A percentile compares a stretch with the other conserved stretches of the same genome.
phyloP scores from a whole-genome alignment of 1,284 basidiomycete genomes.

The Takashimella tepidaria region DNA sequence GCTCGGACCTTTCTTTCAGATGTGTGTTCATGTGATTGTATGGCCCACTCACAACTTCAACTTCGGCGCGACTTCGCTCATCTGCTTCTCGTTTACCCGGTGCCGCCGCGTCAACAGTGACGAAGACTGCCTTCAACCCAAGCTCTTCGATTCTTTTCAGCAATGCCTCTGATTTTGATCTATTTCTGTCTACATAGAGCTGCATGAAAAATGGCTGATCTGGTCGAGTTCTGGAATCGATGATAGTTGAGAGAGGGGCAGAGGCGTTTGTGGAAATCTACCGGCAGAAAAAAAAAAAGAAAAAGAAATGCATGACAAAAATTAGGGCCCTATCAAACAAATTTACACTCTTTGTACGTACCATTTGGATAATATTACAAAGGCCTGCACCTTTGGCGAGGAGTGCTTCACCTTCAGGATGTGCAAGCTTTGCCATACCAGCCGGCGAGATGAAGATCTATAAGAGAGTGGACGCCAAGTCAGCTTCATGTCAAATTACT shows the following conservation, averaged over 20 bases:
- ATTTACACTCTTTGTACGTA: too few relatives aligned
- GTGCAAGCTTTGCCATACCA: conserved; percentile 47
- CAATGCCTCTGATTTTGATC: conserved; percentile 41
- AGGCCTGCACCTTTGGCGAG: conserved; percentile 42
- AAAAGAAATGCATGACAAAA: too few relatives aligned
- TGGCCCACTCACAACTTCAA: conserved; percentile 37
- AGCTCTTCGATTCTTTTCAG: conserved; percentile 35
- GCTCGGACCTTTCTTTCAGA: too few relatives aligned
- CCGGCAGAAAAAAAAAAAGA: too few relatives aligned
- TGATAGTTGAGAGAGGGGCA: conserved; percentile 41
- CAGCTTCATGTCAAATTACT: neutral
- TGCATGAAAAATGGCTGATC: conserved; percentile 48
- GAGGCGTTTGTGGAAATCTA: conserved; percentile 48
- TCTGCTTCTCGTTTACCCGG: conserved; percentile 49
- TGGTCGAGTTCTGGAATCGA: conserved; percentile 21
- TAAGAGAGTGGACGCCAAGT: neutral
- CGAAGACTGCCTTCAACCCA: conserved; percentile 46
- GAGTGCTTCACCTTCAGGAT: conserved; percentile 42
- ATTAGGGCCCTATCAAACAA: too few relatives aligned
- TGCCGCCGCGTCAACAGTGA: conserved; percentile 47
- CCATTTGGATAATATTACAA: conserved; percentile 45
- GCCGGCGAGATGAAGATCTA: conserved; percentile 47
- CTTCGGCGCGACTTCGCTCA: conserved; percentile 42
- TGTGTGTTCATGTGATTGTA: too few relatives aligned
- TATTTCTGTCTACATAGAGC: conserved; percentile 47